Evolutionary conservation across 805 yeast species (phyloP), one percentile per base, ranked within the genome.

Genomic region (Schizosaccharomyces octosporus): DNA sequence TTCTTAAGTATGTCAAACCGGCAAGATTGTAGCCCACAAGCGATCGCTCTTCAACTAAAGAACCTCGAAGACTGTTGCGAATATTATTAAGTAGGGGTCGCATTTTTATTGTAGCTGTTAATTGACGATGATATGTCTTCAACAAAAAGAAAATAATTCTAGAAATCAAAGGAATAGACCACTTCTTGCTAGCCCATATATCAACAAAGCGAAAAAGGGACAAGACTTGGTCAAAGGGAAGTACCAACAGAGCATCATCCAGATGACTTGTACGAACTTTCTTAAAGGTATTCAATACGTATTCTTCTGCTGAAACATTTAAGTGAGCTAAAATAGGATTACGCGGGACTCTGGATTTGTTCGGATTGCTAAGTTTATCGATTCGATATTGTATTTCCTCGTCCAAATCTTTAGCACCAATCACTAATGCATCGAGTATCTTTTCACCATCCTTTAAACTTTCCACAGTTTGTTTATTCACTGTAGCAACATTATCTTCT

Each of bases 391-490:
- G 78, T 62, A 76, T 79, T 17, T 69, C 65, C 13, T 79, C 79
- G 55, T 80, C 83, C 54, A 86, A 72, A 66, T 88, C 96, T 60
- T 79, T 81, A 19, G 74, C 73, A 0, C 94, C 95, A 63, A 89
- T 74, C 65, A 93, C 97, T 60, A 90, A 73, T 0, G 97, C 96
- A 70, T 90, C 97, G 79, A 87, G 83, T 59, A 90, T 72, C 67
- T 83, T 83, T 72, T 90, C 98, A 65, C 97, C 95, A 1, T 96
- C 93, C 71, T 90, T 90, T 68, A 93, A 77, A 1, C 96, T 85
- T 67, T 93, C 98, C 69, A 83, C 75, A 0, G 95, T 87, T 71
- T 89, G 95, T 66, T 83, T 83, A 43, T 80, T 78, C 19, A 87
- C 97, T n/a, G 68, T 73, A 5, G 64, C 70, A 19, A 57, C 60